Percentiles rank a stretch among this genome's conserved stretches.
Conservation (phyloP, 2,329 filamentous ascomycete genomes). For the Trichoderma cornu-damae region DNA sequence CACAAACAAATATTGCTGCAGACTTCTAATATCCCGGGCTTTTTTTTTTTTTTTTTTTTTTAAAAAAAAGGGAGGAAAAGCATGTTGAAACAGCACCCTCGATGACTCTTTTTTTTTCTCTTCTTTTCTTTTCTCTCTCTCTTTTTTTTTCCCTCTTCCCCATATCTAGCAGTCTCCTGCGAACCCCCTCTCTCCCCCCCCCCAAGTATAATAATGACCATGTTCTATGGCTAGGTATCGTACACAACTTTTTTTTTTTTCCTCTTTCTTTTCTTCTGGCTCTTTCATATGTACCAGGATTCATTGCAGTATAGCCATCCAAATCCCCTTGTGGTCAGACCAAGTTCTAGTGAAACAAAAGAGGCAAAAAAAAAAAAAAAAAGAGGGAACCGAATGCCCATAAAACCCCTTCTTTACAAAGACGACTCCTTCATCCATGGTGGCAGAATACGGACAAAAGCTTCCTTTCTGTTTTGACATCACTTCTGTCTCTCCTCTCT, state of each 20-base stretch:
- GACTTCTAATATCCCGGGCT: background rate
- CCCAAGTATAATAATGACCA: slow-evolving; percentile 19
- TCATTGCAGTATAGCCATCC: slow-evolving; percentile 18
- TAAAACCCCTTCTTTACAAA: slow-evolving; percentile 24
- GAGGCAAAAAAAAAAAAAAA: slow-evolving; percentile 10
- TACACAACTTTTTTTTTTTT: slow-evolving; percentile 21
- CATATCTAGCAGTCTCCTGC: slow-evolving; percentile 1
- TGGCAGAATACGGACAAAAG: slow-evolving; percentile 5
- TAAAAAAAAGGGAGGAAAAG: background rate
- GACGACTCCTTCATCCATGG: background rate
- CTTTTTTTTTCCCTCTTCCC: no score
- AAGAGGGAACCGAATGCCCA: slow-evolving; percentile 13
- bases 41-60: no score
- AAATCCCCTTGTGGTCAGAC: background rate
- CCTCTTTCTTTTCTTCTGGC: background rate
- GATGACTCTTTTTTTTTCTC: slow-evolving; percentile 13
- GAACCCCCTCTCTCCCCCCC: background rate
- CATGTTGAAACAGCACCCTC: background rate
- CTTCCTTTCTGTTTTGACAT: background rate
- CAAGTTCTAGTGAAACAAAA: slow-evolving; percentile 7
- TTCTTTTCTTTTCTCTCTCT: slow-evolving; percentile 12
- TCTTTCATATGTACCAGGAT: slow-evolving; percentile 19
- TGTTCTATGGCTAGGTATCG: slow-evolving; percentile 24
- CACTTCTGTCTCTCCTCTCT: no score
- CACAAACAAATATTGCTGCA: slow-evolving; percentile 7